phyloP scores from a whole-genome alignment of 495 filamentous ascomycete genomes.

The Pyrenula massariospora region DNA sequence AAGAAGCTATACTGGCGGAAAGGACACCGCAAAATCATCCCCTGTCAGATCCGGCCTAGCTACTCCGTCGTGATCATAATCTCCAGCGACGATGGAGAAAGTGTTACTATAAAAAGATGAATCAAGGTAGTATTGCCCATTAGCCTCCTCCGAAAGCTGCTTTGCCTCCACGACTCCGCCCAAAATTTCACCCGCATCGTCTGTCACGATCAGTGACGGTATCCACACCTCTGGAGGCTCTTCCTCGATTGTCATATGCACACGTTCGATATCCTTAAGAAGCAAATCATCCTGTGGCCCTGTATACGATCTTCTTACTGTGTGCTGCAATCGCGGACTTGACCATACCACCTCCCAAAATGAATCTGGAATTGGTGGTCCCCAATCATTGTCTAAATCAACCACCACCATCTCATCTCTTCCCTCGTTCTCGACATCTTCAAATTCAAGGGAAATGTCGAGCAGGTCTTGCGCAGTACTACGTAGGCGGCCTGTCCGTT shows the following conservation, averaged over 20 bases:
- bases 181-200: background rate
- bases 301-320: background rate
- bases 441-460: background rate
- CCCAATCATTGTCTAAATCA: background rate
- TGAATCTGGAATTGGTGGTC: background rate
- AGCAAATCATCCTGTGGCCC: background rate
- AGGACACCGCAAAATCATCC: too few relatives aligned
- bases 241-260: background rate
- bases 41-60: too few relatives aligned
- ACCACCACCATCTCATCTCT: background rate
- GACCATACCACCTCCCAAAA: background rate
- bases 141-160: background rate
- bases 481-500: background rate
- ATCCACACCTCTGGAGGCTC: background rate
- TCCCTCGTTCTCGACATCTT: background rate
- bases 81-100: background rate
- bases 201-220: background rate
- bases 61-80: background rate
- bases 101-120: background rate
- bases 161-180: background rate
- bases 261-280: background rate
- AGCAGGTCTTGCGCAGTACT: background rate
- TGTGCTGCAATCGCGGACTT: background rate
- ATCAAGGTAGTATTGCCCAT: background rate
- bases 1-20: too few relatives aligned